Evolutionary conservation across 805 yeast genomes (phyloP), one percentile per base, ranked within the genome.

Genomic region (Ogataea thermomethanolica): DNA sequence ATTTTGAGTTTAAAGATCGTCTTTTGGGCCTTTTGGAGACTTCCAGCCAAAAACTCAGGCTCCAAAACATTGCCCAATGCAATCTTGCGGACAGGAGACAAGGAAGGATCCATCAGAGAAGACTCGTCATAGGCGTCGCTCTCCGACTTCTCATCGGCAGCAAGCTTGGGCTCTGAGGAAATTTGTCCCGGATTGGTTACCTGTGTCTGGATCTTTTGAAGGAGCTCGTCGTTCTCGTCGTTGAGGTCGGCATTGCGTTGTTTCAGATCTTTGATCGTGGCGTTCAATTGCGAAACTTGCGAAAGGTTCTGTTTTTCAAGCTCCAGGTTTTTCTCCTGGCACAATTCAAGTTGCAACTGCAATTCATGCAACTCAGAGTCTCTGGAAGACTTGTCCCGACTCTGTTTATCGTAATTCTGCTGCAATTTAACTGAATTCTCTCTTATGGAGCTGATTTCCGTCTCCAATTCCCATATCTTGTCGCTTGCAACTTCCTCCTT

Each of bases 181-280:
- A 25, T 38, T 3, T 33, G n/a, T 14, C 58, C 61, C 15, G 55
- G 43, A n/a, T 35, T 36, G 10, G 37, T 15, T 24, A 57, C 24
- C 22, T 29, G 20, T 17, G 20, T 49, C 46, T 39, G 53, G 50
- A 53, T 65, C 49, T 58, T 71, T 66, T 45, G 65, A 58, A 52
- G 76, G 39, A 82, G 64, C 15, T 67, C 66, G 48, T 80, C 84
- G 59, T 83, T 83, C 54, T 81, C 89, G 51, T 81, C 83, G 55
- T 83, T 84, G 45, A 84, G 62, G 34, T 76, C 81, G 24, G 70
- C 71, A 33, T 82, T 75, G 33, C 76, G 71, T 3, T 58, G 58
- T 49, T 71, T 77, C 42, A 81, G 62, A 12, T 71, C 78, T 22
- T 61, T 61, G 7, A 78, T 50, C 41, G 80, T 80, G 23, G 56